phyloP scores from a whole-genome alignment of 2,329 filamentous ascomycete species.

The Pseudogymnoascus sp. region DNA sequence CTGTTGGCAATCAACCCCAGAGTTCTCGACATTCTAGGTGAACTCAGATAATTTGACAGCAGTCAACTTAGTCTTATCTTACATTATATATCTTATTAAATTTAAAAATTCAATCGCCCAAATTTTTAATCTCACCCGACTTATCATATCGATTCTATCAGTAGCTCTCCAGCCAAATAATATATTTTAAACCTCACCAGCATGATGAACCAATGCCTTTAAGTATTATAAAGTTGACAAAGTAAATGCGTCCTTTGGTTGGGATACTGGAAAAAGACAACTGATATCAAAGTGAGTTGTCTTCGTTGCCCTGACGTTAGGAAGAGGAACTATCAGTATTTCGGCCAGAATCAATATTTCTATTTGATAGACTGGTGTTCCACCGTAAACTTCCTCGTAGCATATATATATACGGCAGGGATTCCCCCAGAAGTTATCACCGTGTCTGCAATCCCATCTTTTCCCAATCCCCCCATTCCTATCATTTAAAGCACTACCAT shows the following conservation, averaged over 20 bases:
- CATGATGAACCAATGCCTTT: background rate
- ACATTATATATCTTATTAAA: no score
- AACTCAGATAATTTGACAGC: no score
- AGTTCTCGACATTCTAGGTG: no score
- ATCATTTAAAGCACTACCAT: background rate
- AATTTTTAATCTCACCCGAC: no score
- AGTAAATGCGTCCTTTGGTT: no score
- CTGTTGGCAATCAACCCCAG: background rate
- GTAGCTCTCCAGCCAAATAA: no score
- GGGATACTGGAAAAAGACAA: no score
- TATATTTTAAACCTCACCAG: background rate
- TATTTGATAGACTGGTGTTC: background rate
- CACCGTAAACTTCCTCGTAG: background rate
- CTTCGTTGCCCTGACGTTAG: background rate
- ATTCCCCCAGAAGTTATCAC: background rate
- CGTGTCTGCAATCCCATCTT: background rate
- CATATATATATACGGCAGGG: background rate
- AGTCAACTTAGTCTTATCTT: no score
- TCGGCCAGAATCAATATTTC: background rate
- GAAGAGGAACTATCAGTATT: background rate
- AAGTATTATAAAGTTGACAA: background rate
- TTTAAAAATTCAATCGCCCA: no score
- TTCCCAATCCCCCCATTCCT: background rate
- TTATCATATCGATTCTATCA: no score
- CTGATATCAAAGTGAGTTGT: no score